Evolutionary conservation across 2,329 filamentous ascomycete species (phyloP), one percentile per base, ranked within the genome.

Genomic region (Penicillium psychrosexuale): DNA sequence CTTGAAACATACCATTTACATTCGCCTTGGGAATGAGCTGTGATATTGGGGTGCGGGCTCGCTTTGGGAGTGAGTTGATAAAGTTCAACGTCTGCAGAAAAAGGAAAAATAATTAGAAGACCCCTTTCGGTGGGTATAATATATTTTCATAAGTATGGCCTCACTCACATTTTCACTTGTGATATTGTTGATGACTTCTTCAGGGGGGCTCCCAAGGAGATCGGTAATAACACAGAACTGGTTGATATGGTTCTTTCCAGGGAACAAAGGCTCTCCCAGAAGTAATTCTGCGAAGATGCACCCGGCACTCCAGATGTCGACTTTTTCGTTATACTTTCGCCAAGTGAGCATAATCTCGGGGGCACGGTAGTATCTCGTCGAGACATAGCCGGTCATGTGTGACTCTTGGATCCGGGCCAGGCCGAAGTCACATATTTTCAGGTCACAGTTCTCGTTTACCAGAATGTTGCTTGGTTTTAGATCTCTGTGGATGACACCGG

Each of bases 191-290:
- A 99, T 96, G 66, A 99, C 93, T 82, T 97, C 93, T 72, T 97
- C 91, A 17, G 94, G 94, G 6, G 94, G 94, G 31, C 91, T 97
- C 34, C 94, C 94, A 30, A 99, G 83, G 31, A 97, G 82, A 73
- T 97, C 93, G n/a, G 94, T 97, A 72, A 99, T 99, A 78, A 99
- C 97, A 66, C 91, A 97, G 76, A 99, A 99, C 74, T 99, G 94
- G 78, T 99, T 96, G 75, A 99, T 93, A 71, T 99, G 94, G 70
- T 99, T 94, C 79, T 97, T 97, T 71, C 94, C 94, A 0, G 93
- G 93, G 81, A 99, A 99, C 27, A 99, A 79, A 30, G 94, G 94
- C 78, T 96, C 96, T 69, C 94, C 93, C 77, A 96, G 91, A 50
- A 99, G 83, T 93, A 99, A 97, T 78, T 99, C 94, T 28, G 94